Conservation (phyloP, 352 stramenopile species). For the Globisporangium irregulare region DNA sequence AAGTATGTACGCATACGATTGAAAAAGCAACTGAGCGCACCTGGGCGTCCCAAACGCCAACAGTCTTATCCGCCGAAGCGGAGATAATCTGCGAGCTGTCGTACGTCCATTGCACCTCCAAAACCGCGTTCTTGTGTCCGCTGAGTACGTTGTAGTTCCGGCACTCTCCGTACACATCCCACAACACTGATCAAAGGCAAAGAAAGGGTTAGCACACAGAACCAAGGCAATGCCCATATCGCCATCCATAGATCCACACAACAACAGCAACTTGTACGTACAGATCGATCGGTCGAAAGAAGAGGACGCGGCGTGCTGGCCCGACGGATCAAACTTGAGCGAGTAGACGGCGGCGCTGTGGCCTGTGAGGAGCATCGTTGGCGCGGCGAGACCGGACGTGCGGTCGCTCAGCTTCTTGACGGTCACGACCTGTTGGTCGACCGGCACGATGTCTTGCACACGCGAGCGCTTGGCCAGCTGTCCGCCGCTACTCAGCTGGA, state of each 20-base stretch:
- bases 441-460: constrained; percentile 68
- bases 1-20: neutral
- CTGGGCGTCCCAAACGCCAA: constrained; percentile 83
- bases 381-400: constrained; percentile 60
- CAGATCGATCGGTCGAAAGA: constrained; percentile 74
- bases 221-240: neutral
- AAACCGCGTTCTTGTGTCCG: constrained; percentile 95
- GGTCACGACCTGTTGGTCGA: constrained; percentile 58
- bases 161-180: constrained; percentile 89
- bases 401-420: constrained; percentile 50
- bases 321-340: constrained; percentile 77
- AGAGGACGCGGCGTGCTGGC: constrained; percentile 60
- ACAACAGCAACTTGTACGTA: constrained; percentile 18
- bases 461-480: constrained; percentile 66
- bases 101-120: constrained; percentile 92
- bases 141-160: constrained; percentile 92
- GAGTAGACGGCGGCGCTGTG: constrained; percentile 76
- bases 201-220: neutral
- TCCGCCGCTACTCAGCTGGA: constrained; percentile 22
- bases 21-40: constrained; percentile 13
- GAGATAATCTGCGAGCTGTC: constrained; percentile 87
- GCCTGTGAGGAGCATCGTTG: constrained; percentile 79
- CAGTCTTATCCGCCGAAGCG: constrained; percentile 91
- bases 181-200: constrained; percentile 56
- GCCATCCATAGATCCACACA: neutral